Evolutionary conservation across 2,329 filamentous ascomycete genomes (phyloP).

Genomic region (Lachnellula suecica): DNA sequence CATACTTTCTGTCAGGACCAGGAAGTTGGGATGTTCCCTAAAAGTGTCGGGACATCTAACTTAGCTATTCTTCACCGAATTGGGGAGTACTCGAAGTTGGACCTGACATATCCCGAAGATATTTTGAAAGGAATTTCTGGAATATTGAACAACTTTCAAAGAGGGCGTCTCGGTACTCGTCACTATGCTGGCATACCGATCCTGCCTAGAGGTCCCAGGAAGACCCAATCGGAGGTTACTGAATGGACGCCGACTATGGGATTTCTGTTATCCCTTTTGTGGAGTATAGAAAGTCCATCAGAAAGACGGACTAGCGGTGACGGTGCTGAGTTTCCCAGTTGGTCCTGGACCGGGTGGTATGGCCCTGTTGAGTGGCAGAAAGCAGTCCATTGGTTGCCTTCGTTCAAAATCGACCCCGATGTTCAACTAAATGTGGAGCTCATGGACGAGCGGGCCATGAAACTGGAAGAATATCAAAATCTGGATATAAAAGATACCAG

Average conservation of each 20-base stretch:
- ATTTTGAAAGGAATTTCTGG: conserved; percentile 2
- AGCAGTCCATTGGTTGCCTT: background rate
- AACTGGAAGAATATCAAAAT: background rate
- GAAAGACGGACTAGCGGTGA: background rate
- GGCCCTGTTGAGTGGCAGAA: background rate
- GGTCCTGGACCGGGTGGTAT: conserved; percentile 3
- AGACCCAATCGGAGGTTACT: background rate
- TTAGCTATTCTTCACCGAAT: conserved; percentile 1
- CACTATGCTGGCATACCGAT: conserved; percentile 3
- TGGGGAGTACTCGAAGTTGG: conserved; percentile 2
- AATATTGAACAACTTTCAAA: conserved; percentile 3
- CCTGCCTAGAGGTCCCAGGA: background rate
- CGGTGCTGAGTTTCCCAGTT: conserved; percentile 2
- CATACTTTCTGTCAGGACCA: conserved; percentile 1
- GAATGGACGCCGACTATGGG: conserved; percentile 3
- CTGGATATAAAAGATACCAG: background rate
- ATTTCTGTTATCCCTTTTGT: conserved; percentile 1
- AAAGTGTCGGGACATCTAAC: background rate
- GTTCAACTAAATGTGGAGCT: background rate
- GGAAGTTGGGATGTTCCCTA: conserved; percentile 2
- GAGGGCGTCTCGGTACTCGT: background rate
- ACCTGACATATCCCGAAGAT: background rate
- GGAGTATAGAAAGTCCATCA: conserved; percentile 3
- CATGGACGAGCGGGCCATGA: background rate
- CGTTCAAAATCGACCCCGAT: background rate